A percentile compares a stretch with the other conserved stretches of the same genome.
Evolutionary conservation across 495 filamentous ascomycete genomes (phyloP).

Genomic region (Bathelium albidoporum): DNA sequence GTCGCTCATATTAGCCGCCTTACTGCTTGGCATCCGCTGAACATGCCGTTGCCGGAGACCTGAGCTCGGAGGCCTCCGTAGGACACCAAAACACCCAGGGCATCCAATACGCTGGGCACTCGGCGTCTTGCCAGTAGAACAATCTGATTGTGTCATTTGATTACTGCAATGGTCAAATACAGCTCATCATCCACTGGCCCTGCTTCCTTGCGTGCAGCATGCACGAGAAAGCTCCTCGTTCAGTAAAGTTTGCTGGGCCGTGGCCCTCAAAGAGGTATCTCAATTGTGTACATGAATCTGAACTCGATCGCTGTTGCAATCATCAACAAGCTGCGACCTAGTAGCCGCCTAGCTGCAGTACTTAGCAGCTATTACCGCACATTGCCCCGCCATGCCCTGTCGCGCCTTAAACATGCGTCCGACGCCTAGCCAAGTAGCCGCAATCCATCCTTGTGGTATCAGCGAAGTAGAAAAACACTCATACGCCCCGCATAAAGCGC

Average conservation of each 20-base stretch:
- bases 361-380: neutral
- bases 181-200: no score
- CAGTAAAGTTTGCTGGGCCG: neutral
- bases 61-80: no score
- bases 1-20: no score
- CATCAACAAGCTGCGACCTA: neutral
- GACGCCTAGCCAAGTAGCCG: neutral
- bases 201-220: neutral
- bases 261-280: neutral
- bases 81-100: no score
- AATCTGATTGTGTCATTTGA: no score
- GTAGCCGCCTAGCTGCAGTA: neutral
- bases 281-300: neutral
- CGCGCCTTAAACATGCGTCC: neutral
- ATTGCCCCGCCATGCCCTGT: neutral
- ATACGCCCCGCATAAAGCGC: neutral
- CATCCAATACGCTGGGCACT: no score
- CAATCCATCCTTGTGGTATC: neutral
- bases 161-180: no score
- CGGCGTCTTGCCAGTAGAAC: no score
- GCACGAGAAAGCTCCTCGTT: neutral
- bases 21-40: no score
- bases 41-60: no score
- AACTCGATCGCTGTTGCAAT: neutral
- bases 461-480: neutral